phyloP scores from a whole-genome alignment of 106 monocot genomes.

The Apostasia shenzhenica region DNA sequence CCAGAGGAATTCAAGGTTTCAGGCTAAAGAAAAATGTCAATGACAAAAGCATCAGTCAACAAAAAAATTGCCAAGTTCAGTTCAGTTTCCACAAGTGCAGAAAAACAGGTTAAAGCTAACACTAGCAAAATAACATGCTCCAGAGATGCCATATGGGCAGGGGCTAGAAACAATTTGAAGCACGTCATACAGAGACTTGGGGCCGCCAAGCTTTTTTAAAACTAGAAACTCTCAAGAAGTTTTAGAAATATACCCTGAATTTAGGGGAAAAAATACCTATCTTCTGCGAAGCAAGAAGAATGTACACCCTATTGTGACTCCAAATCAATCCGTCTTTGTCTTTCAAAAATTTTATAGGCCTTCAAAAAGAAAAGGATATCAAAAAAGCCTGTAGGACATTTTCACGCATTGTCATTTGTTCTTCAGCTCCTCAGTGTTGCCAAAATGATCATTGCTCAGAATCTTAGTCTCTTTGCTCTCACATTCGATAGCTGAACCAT shows the following conservation, averaged over 20 bases:
- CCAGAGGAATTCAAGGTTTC: no score
- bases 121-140: neutral
- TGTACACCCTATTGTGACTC: slow-evolving; percentile 6
- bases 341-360: neutral
- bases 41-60: neutral
- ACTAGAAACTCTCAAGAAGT: no score
- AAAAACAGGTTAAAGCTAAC: neutral
- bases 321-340: neutral
- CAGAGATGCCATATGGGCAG: neutral
- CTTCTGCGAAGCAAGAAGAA: slow-evolving; percentile 2
- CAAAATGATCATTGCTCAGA: neutral
- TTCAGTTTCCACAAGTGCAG: neutral
- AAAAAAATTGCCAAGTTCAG: neutral
- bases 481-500: neutral
- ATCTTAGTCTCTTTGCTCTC: neutral
- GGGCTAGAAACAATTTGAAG: neutral
- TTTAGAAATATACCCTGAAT: neutral
- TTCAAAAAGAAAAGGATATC: neutral
- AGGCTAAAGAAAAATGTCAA: no score
- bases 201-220: neutral
- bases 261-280: slow-evolving; percentile 8
- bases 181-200: neutral
- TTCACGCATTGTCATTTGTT: neutral
- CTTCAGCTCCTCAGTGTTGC: neutral
- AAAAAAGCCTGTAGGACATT: neutral